Evolutionary conservation across 345 rosid species (phyloP).

Genomic region (Acer saccharum): DNA sequence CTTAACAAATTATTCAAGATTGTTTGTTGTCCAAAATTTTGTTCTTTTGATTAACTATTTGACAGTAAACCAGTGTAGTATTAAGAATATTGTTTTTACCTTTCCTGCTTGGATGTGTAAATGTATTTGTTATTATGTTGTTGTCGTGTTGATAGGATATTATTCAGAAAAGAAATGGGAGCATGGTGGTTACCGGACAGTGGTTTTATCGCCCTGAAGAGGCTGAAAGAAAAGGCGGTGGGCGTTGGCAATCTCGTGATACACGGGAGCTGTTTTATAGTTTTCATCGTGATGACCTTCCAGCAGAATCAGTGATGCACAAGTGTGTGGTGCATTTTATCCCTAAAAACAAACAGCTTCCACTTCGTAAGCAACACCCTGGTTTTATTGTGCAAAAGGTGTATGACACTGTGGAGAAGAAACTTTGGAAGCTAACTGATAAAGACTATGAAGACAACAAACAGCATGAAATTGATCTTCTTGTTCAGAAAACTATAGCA

Average conservation of each 20-base stretch:
- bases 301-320: constrained; percentile 98
- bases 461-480: constrained; percentile 76
- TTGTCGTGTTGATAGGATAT: constrained; percentile 61
- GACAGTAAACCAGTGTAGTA: background rate
- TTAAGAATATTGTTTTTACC: background rate
- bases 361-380: constrained; percentile 74
- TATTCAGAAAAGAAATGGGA: constrained; percentile 56
- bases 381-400: constrained; percentile 93
- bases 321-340: constrained; percentile 94
- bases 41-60: background rate
- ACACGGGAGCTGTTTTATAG: constrained; percentile 92
- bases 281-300: constrained; percentile 93
- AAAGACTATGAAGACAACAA: constrained; percentile 72
- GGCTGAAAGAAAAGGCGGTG: constrained; percentile 92
- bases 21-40: background rate
- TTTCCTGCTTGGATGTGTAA: constrained; percentile 5
- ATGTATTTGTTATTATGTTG: background rate
- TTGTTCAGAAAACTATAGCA: constrained; percentile 71
- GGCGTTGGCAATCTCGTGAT: constrained; percentile 86
- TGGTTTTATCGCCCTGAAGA: constrained; percentile 99
- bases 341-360: constrained; percentile 85
- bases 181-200: constrained; percentile 85
- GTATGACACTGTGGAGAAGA: constrained; percentile 63
- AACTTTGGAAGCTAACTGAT: constrained; percentile 74
- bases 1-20: background rate